These are phyloP conservation scores for Populus hybrid DNA, from an alignment of 441 rosid species.

Conservation along the genomic window DNA sequence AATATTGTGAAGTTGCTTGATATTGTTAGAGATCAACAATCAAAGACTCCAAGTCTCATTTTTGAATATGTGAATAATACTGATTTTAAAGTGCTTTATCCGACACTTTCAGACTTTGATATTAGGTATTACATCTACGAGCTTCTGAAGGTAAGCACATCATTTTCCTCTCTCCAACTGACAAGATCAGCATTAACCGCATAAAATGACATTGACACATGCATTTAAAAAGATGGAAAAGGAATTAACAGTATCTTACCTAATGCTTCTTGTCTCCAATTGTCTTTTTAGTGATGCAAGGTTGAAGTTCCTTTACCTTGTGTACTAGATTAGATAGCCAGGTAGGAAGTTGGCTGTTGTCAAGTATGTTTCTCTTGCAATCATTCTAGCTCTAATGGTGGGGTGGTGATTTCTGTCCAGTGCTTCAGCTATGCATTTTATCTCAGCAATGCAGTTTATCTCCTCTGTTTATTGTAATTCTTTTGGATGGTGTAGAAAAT, in stretches of 20 bases:
- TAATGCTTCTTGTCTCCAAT: background rate
- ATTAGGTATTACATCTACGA: slow-evolving; percentile 88
- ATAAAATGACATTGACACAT: background rate
- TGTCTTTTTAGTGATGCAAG: background rate
- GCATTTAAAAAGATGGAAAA: background rate
- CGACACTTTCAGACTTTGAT: slow-evolving; percentile 84
- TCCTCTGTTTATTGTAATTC: background rate
- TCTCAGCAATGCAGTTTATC: background rate
- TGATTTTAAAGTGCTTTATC: slow-evolving; percentile 95
- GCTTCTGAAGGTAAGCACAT: slow-evolving; percentile 70
- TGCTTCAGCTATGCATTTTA: background rate
- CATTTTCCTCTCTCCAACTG: slow-evolving; percentile 11
- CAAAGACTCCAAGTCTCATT: slow-evolving; percentile 93
- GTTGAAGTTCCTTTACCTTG: too few relatives aligned
- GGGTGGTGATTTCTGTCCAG: too few relatives aligned
- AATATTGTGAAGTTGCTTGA: slow-evolving; percentile 90
- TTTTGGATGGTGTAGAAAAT: background rate
- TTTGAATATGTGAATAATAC: slow-evolving; percentile 93
- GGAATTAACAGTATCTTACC: background rate
- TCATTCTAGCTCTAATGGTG: too few relatives aligned
- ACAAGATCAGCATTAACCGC: background rate
- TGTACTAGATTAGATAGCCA: too few relatives aligned
- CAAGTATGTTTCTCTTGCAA: too few relatives aligned
- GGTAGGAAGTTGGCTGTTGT: too few relatives aligned
- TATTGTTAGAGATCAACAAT: slow-evolving; percentile 98